These are phyloP conservation scores for Manihot esculenta DNA, from an alignment of 441 rosid genomes.

Conservation along the genomic window DNA sequence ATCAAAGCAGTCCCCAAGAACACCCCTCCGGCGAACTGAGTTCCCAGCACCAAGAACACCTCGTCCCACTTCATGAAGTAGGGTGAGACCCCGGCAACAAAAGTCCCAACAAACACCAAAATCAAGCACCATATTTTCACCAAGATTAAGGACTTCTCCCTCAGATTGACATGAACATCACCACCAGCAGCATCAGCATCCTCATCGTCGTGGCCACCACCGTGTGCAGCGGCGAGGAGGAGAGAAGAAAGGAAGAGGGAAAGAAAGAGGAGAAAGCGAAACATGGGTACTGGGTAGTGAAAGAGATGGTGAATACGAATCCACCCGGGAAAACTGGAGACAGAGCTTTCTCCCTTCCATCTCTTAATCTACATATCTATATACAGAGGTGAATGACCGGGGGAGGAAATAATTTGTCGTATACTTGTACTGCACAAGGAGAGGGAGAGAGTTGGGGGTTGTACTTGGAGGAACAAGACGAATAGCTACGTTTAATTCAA, in stretches of 20 bases:
- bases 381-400: background rate
- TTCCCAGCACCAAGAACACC: constrained; percentile 69
- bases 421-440: constrained; percentile 9
- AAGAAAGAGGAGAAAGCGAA: constrained; percentile 40
- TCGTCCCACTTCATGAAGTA: constrained; percentile 78
- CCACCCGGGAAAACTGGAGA: background rate
- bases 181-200: constrained; percentile 10
- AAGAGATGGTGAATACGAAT: background rate
- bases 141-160: constrained; percentile 43
- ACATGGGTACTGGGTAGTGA: constrained; percentile 25
- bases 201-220: constrained; percentile 32
- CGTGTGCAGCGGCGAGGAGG: constrained; percentile 53
- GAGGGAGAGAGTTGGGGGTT: background rate
- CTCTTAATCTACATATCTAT: background rate
- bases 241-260: constrained; percentile 44
- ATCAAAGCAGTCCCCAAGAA: constrained; percentile 82
- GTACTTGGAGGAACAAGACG: background rate
- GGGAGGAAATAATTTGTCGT: background rate
- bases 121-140: constrained; percentile 69
- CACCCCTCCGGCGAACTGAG: constrained; percentile 86
- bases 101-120: constrained; percentile 54
- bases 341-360: background rate
- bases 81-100: constrained; percentile 69
- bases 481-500: background rate
- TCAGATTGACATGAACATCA: constrained; percentile 25